Conservation (phyloP, 179 eudicot genomes). For the Spergularia azorica region DNA sequence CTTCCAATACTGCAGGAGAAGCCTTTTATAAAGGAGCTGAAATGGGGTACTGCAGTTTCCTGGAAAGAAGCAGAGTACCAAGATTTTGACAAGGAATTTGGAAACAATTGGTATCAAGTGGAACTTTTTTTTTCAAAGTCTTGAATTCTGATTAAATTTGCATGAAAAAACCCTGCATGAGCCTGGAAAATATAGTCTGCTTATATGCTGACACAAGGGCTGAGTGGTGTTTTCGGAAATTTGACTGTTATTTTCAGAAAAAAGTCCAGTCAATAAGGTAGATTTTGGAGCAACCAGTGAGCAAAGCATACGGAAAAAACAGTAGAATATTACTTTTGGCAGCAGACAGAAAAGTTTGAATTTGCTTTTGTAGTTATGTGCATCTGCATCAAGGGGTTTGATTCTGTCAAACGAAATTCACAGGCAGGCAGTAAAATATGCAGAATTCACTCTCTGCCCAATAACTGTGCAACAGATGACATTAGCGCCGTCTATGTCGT, state of each 20-base stretch:
- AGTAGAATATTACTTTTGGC: background rate
- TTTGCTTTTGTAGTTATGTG: background rate
- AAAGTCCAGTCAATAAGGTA: background rate
- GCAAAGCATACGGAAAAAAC: background rate
- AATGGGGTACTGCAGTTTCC: conserved; percentile 7
- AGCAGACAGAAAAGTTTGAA: conserved; percentile 9
- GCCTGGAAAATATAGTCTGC: too few relatives aligned
- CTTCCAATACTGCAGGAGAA: background rate
- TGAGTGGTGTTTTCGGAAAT: too few relatives aligned
- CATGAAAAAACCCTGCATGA: too few relatives aligned
- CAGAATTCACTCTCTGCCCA: background rate
- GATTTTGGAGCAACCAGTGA: background rate
- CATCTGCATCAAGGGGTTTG: too few relatives aligned
- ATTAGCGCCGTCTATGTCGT: too few relatives aligned
- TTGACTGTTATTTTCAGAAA: too few relatives aligned
- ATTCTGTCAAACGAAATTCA: background rate
- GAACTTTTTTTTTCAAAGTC: background rate
- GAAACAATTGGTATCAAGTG: background rate
- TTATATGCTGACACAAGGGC: too few relatives aligned
- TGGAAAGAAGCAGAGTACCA: conserved; percentile 9
- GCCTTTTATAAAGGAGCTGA: background rate
- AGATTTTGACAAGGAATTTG: conserved; percentile 21
- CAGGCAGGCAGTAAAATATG: background rate
- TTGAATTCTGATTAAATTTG: background rate
- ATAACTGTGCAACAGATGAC: too few relatives aligned